These are phyloP conservation scores for Glutinoglossum americanum DNA, from an alignment of 495 filamentous ascomycete genomes.

Conservation along the genomic window DNA sequence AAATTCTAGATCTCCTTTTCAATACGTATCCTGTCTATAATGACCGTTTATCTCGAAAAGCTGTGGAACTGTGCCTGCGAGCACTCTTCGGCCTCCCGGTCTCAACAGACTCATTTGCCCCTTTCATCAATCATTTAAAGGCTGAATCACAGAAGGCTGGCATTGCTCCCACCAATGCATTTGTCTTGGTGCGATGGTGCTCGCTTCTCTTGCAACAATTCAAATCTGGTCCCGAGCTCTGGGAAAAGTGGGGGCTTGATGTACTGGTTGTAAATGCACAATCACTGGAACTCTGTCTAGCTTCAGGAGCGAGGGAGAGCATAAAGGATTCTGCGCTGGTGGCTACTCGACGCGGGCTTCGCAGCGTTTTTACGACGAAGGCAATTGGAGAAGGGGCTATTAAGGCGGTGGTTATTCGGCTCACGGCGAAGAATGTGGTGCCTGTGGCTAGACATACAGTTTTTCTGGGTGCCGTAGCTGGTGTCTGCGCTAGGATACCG, in stretches of 20 bases:
- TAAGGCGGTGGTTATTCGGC: conserved; percentile 35
- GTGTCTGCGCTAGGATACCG: conserved; percentile 53
- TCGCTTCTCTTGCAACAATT: conserved; percentile 46
- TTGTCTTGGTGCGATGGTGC: conserved; percentile 83
- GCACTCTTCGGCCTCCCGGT: conserved; percentile 31
- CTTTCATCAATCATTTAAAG: conserved; percentile 33
- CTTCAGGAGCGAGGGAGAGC: conserved; percentile 31
- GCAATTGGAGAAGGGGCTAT: conserved; percentile 35
- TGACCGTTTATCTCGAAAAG: conserved; percentile 64
- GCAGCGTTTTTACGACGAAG: conserved; percentile 39
- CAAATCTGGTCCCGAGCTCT: conserved; percentile 25
- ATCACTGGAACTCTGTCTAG: conserved; percentile 55
- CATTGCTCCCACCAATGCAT: conserved; percentile 57
- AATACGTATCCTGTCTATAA: conserved; percentile 69
- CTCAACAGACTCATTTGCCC: conserved; percentile 31
- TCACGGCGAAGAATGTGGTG: conserved; percentile 41
- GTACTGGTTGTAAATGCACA: conserved; percentile 39
- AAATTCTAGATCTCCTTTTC: conserved; percentile 50
- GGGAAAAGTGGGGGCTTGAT: conserved; percentile 44
- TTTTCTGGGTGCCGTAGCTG: conserved; percentile 64
- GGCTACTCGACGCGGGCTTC: conserved; percentile 49
- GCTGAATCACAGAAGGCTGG: conserved; percentile 48
- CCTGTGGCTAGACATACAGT: conserved; percentile 43
- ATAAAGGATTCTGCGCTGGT: conserved; percentile 46
- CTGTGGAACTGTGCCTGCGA: conserved; percentile 54